Evolutionary conservation across 2,329 filamentous ascomycete genomes (phyloP), one percentile per base, ranked within the genome.

Genomic region (Phaeomoniella chlamydospora): DNA sequence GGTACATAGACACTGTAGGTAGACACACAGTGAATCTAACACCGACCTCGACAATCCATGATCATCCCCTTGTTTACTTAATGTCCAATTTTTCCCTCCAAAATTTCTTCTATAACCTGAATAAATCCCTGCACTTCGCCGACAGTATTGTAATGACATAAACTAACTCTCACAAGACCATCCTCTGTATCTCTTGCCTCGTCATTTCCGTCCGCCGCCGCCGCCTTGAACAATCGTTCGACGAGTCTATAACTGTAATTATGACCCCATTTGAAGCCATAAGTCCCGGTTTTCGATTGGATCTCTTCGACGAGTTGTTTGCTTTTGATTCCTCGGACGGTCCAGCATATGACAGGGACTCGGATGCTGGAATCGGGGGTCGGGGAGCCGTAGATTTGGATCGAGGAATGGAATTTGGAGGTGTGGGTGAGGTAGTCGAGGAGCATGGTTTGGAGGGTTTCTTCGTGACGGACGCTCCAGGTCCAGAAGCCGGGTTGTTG

Each of bases 91-190:
- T 26, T 26, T 26, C 9, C 22, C n/a, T 26, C 16, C 6, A 34
- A 6, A 12, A 49, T 43, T 33, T 44, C 39, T 18, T 47, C 43
- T 34, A 49, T 29, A 13, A 49, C 42, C 29, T 46, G 41, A 14
- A 47, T 41, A 33, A 49, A 33, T 5, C 46, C 46, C 19, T 44
- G 34, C 3, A 47, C 46, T 33, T 49, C 46, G 17, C 47, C 45
- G 18, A 39, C 49, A 2, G 75, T 80, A 46, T 84, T 84, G 49
- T 84, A 84, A 54, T 83, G 78, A 37, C 79, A 67, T 62, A 82
- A 64, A 46, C 75, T 80, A n/a, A 82, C 73, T 42, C 80, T 65
- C 3, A 80, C 66, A 5, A 83, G 70, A 0, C 77, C 80, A 44
- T 80, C 67, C 5, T 68, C 61, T 37, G 75, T 62, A 17, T 67